A percentile compares a stretch with the other conserved stretches of the same genome.
phyloP scores from a whole-genome alignment of 495 filamentous ascomycete genomes.

The Hypoxylon fragiforme region DNA sequence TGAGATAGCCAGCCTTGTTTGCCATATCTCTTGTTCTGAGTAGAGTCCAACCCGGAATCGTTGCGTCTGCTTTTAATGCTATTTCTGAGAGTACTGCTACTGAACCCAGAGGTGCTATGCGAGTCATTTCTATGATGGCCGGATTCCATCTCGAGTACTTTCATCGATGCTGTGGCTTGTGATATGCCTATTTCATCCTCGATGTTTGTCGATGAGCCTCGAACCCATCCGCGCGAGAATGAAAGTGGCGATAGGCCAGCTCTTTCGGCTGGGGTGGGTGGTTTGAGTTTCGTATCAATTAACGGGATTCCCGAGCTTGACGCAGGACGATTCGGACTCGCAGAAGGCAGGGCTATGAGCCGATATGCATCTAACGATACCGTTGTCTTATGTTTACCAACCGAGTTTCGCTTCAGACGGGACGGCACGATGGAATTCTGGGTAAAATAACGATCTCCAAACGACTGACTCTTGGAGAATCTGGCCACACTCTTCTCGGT shows the following conservation, averaged over 20 bases:
- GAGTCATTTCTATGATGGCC: not conserved
- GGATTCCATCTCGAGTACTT: conserved; percentile 5
- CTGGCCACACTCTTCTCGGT: conserved; percentile 27
- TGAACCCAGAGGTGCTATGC: not conserved
- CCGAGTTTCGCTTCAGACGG: conserved; percentile 30
- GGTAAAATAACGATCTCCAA: conserved; percentile 24
- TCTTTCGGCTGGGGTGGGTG: conserved; percentile 1
- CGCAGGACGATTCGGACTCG: conserved; percentile 20
- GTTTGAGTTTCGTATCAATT: conserved; percentile 22
- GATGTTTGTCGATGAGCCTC: conserved; percentile 1
- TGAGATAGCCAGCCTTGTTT: conserved; percentile 40
- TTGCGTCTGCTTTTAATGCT: not conserved
- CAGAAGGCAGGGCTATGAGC: conserved; percentile 9
- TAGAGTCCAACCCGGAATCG: conserved; percentile 1
- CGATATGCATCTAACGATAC: conserved; percentile 28
- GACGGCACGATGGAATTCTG: conserved; percentile 22
- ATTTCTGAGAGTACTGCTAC: not conserved
- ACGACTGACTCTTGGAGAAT: conserved; percentile 15
- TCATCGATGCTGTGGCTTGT: conserved; percentile 5
- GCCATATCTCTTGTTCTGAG: conserved; percentile 20
- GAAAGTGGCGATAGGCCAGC: not conserved
- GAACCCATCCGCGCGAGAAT: not conserved
- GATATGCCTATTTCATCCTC: conserved; percentile 4
- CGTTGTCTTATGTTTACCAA: conserved; percentile 30
- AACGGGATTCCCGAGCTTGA: conserved; percentile 36